Base-by-base conservation (phyloP, 176 grass and related monocot genomes). In the Thalia dealbata region DNA sequence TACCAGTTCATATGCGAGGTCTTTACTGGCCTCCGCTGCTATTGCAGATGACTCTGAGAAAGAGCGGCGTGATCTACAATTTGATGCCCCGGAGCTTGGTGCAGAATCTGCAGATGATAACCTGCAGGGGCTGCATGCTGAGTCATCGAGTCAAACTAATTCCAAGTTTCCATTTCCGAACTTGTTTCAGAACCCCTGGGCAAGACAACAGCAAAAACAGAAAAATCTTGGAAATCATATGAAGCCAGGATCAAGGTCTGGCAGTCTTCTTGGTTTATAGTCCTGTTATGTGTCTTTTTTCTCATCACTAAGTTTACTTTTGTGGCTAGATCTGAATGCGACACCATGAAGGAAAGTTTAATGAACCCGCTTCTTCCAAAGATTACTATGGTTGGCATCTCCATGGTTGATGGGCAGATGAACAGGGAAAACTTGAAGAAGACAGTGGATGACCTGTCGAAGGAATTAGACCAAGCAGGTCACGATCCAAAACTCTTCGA, bases 381-480 rank as follows among this genome's bases (percentile, higher is more conserved):
- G 77, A 88, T 99, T 63, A 97, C 90, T 14, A 93, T 93, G 90
- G 89, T 99, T 72, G 90, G 95, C 70, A 85, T 99, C 46, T 85
- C 92, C 22, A 90, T 86, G 83, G 80, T 84, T 76, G 83, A 91
- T 21, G 82, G 80, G 16, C 87, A 99, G 61, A 86, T 88, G 83
- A 91, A 72, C 85, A 91, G 83, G 78, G 78, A 85, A 27, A 88
- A 77, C 65, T 76, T 91, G 73, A 99, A 91, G 82, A 93, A 93
- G 69, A 91, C 83, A 72, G 88, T 97, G 95, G 90, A 91, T 14
- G 87, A 81, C 64, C 81, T 93, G 76, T 88, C 90, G 19, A 91
- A 88, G 80, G 90, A 99, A 43, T 76, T 93, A 21, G 90, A 93
- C 76, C 85, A 91, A 85, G 76, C 81, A 45, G 64, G 73, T n/a